Conservation (phyloP, 805 yeast genomes). For the Candida insectorum region DNA sequence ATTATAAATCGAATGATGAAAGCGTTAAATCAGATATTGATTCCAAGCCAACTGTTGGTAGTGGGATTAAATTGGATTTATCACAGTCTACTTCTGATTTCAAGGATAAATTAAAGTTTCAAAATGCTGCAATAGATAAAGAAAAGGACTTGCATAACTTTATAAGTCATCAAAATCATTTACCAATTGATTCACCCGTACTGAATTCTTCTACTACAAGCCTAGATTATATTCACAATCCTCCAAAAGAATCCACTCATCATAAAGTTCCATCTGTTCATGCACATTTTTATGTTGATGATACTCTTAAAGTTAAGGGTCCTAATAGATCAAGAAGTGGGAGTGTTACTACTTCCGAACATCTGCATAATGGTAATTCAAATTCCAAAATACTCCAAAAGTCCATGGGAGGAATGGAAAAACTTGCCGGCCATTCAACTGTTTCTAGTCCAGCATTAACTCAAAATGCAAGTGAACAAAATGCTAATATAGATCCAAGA, state of each 20-base stretch:
- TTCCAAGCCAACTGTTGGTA: conserved; percentile 26
- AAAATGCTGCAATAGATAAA: conserved; percentile 7
- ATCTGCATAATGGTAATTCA: conserved; percentile 7
- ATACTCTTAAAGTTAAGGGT: conserved; percentile 51
- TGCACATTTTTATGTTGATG: conserved; percentile 75
- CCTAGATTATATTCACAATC: conserved; percentile 24
- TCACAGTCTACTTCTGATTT: conserved; percentile 2
- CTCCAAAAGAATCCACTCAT: conserved; percentile 36
- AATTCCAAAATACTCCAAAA: conserved; percentile 1
- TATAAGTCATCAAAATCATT: conserved; percentile 50
- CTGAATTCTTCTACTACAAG: conserved; percentile 18
- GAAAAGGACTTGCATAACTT: conserved; percentile 60
- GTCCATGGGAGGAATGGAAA: conserved; percentile 10
- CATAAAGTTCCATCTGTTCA: conserved; percentile 64
- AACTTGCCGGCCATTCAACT: conserved; percentile 7
- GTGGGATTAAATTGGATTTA: conserved; percentile 29
- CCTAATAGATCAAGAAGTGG: conserved; percentile 37
- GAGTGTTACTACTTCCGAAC: conserved; percentile 23
- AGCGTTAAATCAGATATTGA: conserved; percentile 2
- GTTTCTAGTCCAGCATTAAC: conserved; percentile 7
- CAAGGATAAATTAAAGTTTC: conserved; percentile 4
- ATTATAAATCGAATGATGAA: background rate
- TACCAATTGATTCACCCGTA: conserved; percentile 20
- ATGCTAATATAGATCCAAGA: conserved; percentile 50
- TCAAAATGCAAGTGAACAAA: conserved; percentile 28